Conservation (phyloP, 2,329 filamentous ascomycete genomes). For the Tolypocladium inflatum region DNA sequence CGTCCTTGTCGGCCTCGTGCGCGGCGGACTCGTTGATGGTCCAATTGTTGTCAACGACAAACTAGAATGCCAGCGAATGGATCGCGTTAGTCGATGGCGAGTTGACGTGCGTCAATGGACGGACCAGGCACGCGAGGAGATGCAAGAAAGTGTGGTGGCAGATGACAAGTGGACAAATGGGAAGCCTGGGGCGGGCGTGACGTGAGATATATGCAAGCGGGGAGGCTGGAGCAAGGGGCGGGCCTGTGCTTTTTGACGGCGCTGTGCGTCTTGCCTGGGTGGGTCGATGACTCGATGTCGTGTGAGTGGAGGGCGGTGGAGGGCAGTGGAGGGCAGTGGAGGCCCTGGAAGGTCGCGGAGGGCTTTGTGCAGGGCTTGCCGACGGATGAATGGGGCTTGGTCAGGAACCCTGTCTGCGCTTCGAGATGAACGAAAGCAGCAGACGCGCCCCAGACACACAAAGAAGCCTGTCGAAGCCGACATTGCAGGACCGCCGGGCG, state of each 20-base stretch:
- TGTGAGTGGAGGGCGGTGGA: not conserved
- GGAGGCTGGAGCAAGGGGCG: conserved; percentile 3
- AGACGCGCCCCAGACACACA: not conserved
- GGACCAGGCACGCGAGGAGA: not conserved
- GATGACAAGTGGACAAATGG: conserved; percentile 11
- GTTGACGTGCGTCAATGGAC: conserved; percentile 5
- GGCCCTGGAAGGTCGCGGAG: not conserved
- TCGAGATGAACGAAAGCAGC: conserved; percentile 2
- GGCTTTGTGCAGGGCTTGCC: conserved; percentile 2
- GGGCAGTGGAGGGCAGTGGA: not conserved
- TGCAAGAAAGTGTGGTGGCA: conserved; percentile 2
- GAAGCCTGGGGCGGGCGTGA: conserved; percentile 7
- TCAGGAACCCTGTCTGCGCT: not conserved
- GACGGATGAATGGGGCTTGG: not conserved
- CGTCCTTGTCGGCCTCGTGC: conserved; percentile 71
- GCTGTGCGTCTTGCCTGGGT: not conserved
- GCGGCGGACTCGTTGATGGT: conserved; percentile 70
- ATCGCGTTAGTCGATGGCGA: conserved; percentile 6
- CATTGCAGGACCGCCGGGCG: not conserved
- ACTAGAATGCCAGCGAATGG: conserved; percentile 44
- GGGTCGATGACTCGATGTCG: conserved; percentile 1
- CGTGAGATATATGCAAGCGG: conserved; percentile 16
- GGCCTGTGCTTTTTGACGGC: not conserved
- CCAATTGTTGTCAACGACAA: conserved; percentile 92
- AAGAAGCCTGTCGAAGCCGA: not conserved